Evolutionary conservation across 2,329 filamentous ascomycete genomes (phyloP).

Genomic region (Clonostachys rhizophaga): DNA sequence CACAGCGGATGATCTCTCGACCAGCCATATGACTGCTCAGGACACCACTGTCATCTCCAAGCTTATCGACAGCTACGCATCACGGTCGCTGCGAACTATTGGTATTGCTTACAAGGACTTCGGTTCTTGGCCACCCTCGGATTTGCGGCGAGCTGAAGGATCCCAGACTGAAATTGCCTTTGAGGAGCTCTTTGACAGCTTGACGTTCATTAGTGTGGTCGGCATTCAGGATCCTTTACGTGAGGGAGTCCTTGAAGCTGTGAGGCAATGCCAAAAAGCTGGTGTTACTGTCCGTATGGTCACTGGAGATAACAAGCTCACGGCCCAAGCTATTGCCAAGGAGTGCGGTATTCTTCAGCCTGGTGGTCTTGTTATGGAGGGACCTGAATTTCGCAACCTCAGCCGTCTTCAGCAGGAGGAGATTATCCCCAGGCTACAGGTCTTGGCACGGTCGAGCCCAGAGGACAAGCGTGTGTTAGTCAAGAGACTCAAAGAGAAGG

Average conservation of each 20-base stretch:
- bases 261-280: constrained; percentile 67
- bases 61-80: constrained; percentile 74
- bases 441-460: constrained; percentile 69
- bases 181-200: constrained; percentile 61
- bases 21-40: constrained; percentile 34
- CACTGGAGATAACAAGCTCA: constrained; percentile 77
- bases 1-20: constrained; percentile 29
- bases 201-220: constrained; percentile 66
- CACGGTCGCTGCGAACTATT: constrained; percentile 77
- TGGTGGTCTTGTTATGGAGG: constrained; percentile 70
- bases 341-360: constrained; percentile 72
- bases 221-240: constrained; percentile 81
- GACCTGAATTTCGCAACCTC: constrained; percentile 72
- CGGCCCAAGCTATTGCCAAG: constrained; percentile 72
- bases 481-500: constrained; percentile 64
- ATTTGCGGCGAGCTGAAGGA: constrained; percentile 46
- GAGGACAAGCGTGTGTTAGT: constrained; percentile 75
- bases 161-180: constrained; percentile 60
- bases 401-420: constrained; percentile 60
- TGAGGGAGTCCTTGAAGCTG: constrained; percentile 68
- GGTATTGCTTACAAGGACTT: constrained; percentile 82
- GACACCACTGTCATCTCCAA: constrained; percentile 52
- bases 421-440: constrained; percentile 64
- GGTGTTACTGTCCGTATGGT: constrained; percentile 83
- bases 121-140: constrained; percentile 73